phyloP scores from a whole-genome alignment of 192 early-diverging fungal genomes.

The Umbelopsis sp. region DNA sequence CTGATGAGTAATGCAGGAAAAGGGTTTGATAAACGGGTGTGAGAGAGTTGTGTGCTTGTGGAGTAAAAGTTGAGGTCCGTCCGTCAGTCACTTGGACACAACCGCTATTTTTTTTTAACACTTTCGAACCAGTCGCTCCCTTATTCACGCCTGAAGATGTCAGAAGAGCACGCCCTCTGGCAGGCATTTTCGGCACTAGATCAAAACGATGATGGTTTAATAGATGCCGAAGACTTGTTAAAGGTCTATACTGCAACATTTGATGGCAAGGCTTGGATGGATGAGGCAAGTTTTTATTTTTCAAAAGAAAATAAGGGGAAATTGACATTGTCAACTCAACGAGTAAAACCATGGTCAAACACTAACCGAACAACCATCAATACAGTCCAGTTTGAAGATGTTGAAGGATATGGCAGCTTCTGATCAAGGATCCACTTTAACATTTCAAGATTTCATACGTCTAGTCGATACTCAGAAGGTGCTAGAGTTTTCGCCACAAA shows the following conservation, averaged over 20 bases:
- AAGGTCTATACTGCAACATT: conserved; percentile 40
- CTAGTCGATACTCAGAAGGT: conserved; percentile 19
- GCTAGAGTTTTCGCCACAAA: conserved; percentile 20
- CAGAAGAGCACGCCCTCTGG: conserved; percentile 30
- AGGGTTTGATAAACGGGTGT: not conserved
- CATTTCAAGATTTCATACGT: conserved; percentile 18
- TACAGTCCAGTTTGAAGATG: not conserved
- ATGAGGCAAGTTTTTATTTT: conserved; percentile 26
- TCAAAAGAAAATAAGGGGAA: not conserved
- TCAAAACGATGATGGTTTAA: conserved; percentile 51
- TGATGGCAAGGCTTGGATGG: conserved; percentile 34
- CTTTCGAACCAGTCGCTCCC: not conserved
- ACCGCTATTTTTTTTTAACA: too few relatives aligned
- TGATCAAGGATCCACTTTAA: not conserved
- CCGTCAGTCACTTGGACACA: not conserved
- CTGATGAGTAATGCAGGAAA: not conserved
- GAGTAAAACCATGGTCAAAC: not conserved
- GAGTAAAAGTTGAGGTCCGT: not conserved
- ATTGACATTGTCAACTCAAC: not conserved
- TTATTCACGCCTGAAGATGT: not conserved
- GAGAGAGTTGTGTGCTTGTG: not conserved
- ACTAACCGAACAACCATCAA: too few relatives aligned
- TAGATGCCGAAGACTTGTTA: conserved; percentile 48
- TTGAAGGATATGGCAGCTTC: conserved; percentile 7
- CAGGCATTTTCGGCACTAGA: conserved; percentile 49